A percentile compares a stretch with the other conserved stretches of the same genome.
phyloP scores from a whole-genome alignment of 2,329 filamentous ascomycete genomes.

The Chalara sp. region DNA sequence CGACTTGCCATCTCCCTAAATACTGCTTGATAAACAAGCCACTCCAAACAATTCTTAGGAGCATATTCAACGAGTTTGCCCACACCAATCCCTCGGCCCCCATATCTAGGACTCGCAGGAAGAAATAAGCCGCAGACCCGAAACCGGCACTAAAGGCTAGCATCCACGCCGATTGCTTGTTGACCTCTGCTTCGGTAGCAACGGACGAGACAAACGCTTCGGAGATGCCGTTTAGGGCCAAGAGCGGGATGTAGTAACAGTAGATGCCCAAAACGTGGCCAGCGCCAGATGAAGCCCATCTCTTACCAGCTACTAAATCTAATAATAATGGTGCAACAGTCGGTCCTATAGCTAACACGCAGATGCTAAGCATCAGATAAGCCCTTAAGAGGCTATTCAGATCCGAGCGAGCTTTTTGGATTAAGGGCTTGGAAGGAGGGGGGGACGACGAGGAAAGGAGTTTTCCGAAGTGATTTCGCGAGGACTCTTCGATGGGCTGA shows the following conservation, averaged over 20 bases:
- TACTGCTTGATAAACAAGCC: conserved; percentile 61
- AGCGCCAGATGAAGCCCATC: conserved; percentile 70
- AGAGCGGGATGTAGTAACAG: conserved; percentile 87
- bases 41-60: conserved; percentile 77
- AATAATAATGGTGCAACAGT: conserved; percentile 68
- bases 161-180: conserved; percentile 80
- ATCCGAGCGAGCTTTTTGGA: conserved; percentile 40
- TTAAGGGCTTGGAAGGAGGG: conserved; percentile 19
- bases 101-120: conserved; percentile 59
- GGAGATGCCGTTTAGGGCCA: conserved; percentile 84
- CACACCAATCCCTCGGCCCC: conserved; percentile 77
- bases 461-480: conserved; percentile 81
- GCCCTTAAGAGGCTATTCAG: conserved; percentile 60
- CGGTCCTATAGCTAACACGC: conserved; percentile 66
- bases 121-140: conserved; percentile 65
- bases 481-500: conserved; percentile 92
- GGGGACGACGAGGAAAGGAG: conserved; percentile 46
- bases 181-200: conserved; percentile 67
- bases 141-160: conserved; percentile 71
- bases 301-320: conserved; percentile 65
- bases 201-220: conserved; percentile 92
- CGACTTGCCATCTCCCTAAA: conserved; percentile 41
- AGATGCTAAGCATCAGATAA: conserved; percentile 68
- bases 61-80: conserved; percentile 89
- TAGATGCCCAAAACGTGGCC: conserved; percentile 70